A percentile compares a stretch with the other conserved stretches of the same genome.
Conservation (phyloP, 345 rosid genomes). For the thale cress (Arabidopsis thaliana) region TAIR10.1 NC_003070.9:8057501-8058000, state of each 20-base stretch:
- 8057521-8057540: constrained; percentile 70
- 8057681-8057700: constrained; percentile 28
- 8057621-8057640: constrained; percentile 42
- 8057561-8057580: background rate
- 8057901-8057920: constrained; percentile 42
- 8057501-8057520: constrained; percentile 74
- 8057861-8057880: constrained; percentile 56
- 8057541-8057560: constrained; percentile 10
- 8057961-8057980: background rate
- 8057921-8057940: constrained; percentile 40
- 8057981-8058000: background rate
- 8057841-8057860: constrained; percentile 60
- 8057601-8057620: background rate
- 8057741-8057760: constrained; percentile 54
- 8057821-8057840: constrained; percentile 46
- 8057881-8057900: constrained; percentile 53
- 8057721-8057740: constrained; percentile 32
- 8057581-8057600: background rate
- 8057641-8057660: constrained; percentile 32
- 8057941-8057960: background rate
- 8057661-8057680: constrained; percentile 16
- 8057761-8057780: constrained; percentile 55
- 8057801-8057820: constrained; percentile 52
- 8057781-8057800: constrained; percentile 57
- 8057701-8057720: constrained; percentile 23